Conservation (phyloP, 2,329 filamentous ascomycete species). For the Aspergillus sp. region DNA sequence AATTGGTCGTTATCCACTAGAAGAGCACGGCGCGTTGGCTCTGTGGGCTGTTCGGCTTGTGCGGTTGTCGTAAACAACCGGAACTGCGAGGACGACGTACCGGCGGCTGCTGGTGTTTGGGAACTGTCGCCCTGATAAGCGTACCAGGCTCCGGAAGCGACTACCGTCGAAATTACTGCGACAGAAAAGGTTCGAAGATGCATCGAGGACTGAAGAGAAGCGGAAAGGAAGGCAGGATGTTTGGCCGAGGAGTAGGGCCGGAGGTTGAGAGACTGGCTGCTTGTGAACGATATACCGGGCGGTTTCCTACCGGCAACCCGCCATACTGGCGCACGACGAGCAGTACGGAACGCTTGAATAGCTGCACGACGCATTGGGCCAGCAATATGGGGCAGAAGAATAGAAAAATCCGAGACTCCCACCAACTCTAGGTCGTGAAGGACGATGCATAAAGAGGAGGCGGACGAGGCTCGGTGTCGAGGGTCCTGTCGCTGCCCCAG, state of each 20-base stretch:
- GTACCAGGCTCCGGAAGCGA: conserved; percentile 52
- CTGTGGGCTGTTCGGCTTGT: conserved; percentile 45
- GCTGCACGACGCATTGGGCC: conserved; percentile 50
- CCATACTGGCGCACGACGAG: conserved; percentile 47
- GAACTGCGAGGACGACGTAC: conserved; percentile 24
- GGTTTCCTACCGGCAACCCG: conserved; percentile 40
- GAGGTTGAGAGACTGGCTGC: conserved; percentile 38
- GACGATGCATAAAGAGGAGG: conserved; percentile 4
- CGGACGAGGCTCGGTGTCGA: not conserved
- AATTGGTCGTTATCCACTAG: conserved; percentile 89
- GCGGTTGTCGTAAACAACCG: conserved; percentile 25
- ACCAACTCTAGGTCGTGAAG: conserved; percentile 8
- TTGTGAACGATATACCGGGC: conserved; percentile 36
- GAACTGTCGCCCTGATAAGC: conserved; percentile 43
- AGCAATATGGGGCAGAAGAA: conserved; percentile 6
- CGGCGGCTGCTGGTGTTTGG: conserved; percentile 25
- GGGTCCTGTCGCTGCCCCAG: conserved; percentile 1
- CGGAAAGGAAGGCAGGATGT: conserved; percentile 36
- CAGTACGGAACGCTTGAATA: conserved; percentile 48
- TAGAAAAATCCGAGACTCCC: conserved; percentile 7
- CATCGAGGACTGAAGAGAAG: conserved; percentile 47
- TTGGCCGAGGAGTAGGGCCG: conserved; percentile 36
- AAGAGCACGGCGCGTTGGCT: conserved; percentile 66
- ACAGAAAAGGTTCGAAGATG: conserved; percentile 50
- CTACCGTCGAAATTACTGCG: conserved; percentile 48